These are phyloP conservation scores for Hanseniaspora mollemarum DNA, from an alignment of 805 yeast genomes.

Conservation along the genomic window DNA sequence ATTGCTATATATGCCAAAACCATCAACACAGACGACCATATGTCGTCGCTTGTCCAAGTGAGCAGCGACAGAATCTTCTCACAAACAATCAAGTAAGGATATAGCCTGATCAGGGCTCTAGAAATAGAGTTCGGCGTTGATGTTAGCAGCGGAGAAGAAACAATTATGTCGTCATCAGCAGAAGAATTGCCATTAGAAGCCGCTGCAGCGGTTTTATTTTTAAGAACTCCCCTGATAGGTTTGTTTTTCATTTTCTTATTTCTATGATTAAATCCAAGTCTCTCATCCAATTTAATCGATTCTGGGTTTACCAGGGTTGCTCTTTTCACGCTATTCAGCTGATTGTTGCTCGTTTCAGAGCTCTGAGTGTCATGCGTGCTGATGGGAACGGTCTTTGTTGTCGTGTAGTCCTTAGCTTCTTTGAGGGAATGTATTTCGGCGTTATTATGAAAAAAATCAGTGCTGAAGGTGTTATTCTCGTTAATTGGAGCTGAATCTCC, in stretches of 20 bases:
- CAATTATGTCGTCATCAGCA: constrained; percentile 15
- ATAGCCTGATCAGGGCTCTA: constrained; percentile 66
- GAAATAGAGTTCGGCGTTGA: constrained; percentile 88
- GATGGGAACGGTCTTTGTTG: background rate
- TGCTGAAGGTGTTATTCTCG: too few species aligned
- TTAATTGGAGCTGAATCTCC: too few species aligned
- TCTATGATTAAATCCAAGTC: constrained; percentile 17
- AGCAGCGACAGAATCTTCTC: constrained; percentile 59
- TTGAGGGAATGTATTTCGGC: constrained; percentile 1
- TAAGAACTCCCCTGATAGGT: constrained; percentile 16
- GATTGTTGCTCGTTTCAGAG: background rate
- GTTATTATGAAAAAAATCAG: too few species aligned
- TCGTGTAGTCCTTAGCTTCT: background rate
- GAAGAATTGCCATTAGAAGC: background rate
- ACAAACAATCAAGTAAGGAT: constrained; percentile 69
- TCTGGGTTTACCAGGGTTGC: constrained; percentile 12
- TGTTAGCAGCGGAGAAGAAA: constrained; percentile 67
- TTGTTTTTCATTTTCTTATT: constrained; percentile 11
- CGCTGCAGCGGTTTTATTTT: constrained; percentile 1
- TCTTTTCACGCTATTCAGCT: constrained; percentile 8
- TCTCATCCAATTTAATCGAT: constrained; percentile 6
- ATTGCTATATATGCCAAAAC: constrained; percentile 39
- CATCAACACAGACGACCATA: constrained; percentile 59
- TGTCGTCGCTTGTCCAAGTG: constrained; percentile 86
- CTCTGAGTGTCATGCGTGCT: background rate